These are phyloP conservation scores for Alternaria longipes DNA, from an alignment of 2,329 filamentous ascomycete species.

Conservation along the genomic window DNA sequence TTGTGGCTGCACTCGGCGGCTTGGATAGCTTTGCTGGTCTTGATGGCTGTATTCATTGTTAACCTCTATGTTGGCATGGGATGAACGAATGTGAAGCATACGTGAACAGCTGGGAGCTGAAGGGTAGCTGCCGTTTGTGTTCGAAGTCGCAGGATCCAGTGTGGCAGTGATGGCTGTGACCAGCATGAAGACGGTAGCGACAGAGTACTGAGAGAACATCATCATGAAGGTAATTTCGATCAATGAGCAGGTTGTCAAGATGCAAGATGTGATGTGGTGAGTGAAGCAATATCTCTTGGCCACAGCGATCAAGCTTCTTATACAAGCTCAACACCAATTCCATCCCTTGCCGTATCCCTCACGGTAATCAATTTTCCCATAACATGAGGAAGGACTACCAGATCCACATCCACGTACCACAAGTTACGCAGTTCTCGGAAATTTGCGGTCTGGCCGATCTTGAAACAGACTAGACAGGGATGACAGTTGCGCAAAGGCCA, in stretches of 20 bases:
- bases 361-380: not conserved
- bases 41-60: slow-evolving; percentile 27
- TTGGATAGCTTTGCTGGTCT: slow-evolving; percentile 51
- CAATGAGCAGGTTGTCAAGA: not conserved
- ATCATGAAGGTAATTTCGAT: not conserved
- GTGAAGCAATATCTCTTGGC: not conserved
- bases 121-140: slow-evolving; percentile 50
- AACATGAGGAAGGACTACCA: not conserved
- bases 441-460: not conserved
- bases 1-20: slow-evolving; percentile 56
- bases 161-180: slow-evolving; percentile 40
- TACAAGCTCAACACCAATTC: not conserved
- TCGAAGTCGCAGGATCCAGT: slow-evolving; percentile 49
- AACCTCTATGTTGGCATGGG: not conserved
- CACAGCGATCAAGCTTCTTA: not conserved
- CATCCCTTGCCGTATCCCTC: not conserved
- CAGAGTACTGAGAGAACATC: slow-evolving; percentile 8
- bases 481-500: not conserved
- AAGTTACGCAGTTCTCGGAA: not conserved
- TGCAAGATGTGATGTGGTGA: not conserved
- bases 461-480: slow-evolving; percentile 10
- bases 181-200: slow-evolving; percentile 22
- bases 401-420: slow-evolving; percentile 8
- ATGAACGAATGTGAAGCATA: not conserved
- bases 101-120: slow-evolving; percentile 35